These are phyloP conservation scores for Nitzschia sp. DNA, from an alignment of 108 stramenopile genomes.

Conservation along the genomic window DNA sequence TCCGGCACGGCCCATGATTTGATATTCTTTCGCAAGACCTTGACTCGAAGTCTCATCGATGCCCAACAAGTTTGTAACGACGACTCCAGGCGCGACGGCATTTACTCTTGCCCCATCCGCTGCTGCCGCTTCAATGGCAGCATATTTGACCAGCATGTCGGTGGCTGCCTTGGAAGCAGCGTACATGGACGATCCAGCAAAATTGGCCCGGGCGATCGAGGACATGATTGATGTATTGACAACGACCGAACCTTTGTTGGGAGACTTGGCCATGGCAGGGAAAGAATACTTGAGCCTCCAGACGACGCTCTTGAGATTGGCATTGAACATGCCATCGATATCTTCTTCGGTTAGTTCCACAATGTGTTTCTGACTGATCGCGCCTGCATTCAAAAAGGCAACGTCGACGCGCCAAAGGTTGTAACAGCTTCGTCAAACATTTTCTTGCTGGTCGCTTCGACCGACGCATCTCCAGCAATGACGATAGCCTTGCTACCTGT, in stretches of 20 bases:
- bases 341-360: too few species aligned
- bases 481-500: not conserved
- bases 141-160: not conserved
- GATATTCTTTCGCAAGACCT: too few species aligned
- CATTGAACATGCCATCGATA: not conserved
- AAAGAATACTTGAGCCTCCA: not conserved
- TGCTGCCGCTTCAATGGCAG: not conserved
- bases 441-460: not conserved
- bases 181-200: conserved; percentile 10
- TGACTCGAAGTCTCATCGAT: too few species aligned
- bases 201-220: not conserved
- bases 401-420: too few species aligned
- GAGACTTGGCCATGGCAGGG: not conserved
- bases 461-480: not conserved
- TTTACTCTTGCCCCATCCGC: not conserved
- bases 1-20: too few species aligned
- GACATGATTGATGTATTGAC: not conserved
- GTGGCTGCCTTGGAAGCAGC: not conserved
- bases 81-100: not conserved
- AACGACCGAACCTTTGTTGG: not conserved
- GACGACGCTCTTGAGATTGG: not conserved
- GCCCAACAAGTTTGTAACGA: too few species aligned
- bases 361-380: too few species aligned
- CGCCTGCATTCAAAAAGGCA: too few species aligned
- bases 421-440: not conserved